Evolutionary conservation across 2,329 filamentous ascomycete genomes (phyloP).

Genomic region (Simplicillium aogashimaense): DNA sequence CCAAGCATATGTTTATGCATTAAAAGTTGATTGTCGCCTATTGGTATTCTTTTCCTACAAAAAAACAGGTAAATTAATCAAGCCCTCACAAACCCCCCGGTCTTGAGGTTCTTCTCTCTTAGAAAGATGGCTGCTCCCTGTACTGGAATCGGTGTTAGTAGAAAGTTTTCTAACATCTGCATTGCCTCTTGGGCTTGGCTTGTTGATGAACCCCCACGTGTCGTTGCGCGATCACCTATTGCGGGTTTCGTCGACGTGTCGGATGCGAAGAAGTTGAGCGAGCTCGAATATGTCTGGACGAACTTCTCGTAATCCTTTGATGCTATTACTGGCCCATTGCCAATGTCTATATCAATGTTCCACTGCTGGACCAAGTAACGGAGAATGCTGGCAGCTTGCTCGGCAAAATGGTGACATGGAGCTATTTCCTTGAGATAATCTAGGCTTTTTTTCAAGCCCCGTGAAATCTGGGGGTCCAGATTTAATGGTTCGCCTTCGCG

Average conservation of each 20-base stretch:
- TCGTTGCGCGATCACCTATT: slow-evolving; percentile 33
- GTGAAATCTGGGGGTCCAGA: slow-evolving; percentile 27
- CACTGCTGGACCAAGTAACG: slow-evolving; percentile 48
- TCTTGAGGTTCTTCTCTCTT: no score
- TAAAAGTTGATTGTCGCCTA: no score
- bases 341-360: no score
- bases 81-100: no score
- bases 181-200: background rate
- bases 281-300: slow-evolving; percentile 37
- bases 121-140: slow-evolving; percentile 47
- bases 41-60: no score
- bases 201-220: slow-evolving; percentile 6
- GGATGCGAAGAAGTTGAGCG: slow-evolving; percentile 48
- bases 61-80: no score
- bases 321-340: slow-evolving; percentile 24
- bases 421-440: slow-evolving; percentile 50
- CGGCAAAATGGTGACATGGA: slow-evolving; percentile 49
- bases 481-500: slow-evolving; percentile 20
- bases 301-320: slow-evolving; percentile 27
- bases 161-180: slow-evolving; percentile 34
- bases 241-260: slow-evolving; percentile 38
- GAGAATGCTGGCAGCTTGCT: slow-evolving; percentile 50
- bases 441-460: slow-evolving; percentile 43
- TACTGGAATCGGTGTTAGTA: slow-evolving; percentile 53
- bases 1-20: no score